phyloP scores from a whole-genome alignment of 306 rosid species.

The Erythrophleum fordii region DNA sequence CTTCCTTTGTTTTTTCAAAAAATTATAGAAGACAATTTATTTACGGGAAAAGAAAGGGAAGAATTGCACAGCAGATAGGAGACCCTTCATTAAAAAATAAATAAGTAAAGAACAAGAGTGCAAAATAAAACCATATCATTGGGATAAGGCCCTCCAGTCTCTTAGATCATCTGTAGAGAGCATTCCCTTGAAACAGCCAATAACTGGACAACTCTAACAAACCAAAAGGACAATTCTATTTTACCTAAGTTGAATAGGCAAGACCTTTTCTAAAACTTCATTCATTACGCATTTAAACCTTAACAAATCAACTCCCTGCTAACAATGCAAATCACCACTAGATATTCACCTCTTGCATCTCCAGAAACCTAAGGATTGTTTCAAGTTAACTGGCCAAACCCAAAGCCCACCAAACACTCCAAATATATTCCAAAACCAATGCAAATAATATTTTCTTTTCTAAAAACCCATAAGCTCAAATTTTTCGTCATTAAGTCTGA shows the following conservation, averaged over 20 bases:
- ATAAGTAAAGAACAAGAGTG: neutral
- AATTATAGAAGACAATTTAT: neutral
- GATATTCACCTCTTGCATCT: conserved; percentile 28
- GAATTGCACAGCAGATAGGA: neutral
- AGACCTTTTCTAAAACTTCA: conserved; percentile 20
- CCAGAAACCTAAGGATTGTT: conserved; percentile 4
- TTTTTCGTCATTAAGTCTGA: neutral
- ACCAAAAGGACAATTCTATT: conserved; percentile 15
- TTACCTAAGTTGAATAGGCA: conserved; percentile 18
- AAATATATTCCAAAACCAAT: conserved; percentile 2
- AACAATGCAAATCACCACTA: conserved; percentile 28
- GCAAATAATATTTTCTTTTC: neutral
- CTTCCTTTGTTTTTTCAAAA: neutral
- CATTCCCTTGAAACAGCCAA: conserved; percentile 9
- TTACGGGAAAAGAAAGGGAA: neutral
- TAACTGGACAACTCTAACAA: neutral
- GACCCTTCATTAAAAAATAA: too few relatives aligned
- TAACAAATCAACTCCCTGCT: conserved; percentile 16
- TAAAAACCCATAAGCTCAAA: neutral
- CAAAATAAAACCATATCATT: neutral
- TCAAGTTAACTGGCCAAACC: neutral
- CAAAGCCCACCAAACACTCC: neutral
- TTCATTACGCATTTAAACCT: conserved; percentile 6
- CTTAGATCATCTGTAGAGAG: conserved; percentile 18
- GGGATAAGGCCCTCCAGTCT: neutral